A percentile compares a stretch with the other conserved stretches of the same genome.
These are phyloP conservation scores for Nannizziopsis arthrosporioides DNA, from an alignment of 2,329 filamentous ascomycete species.

Conservation along the genomic window DNA sequence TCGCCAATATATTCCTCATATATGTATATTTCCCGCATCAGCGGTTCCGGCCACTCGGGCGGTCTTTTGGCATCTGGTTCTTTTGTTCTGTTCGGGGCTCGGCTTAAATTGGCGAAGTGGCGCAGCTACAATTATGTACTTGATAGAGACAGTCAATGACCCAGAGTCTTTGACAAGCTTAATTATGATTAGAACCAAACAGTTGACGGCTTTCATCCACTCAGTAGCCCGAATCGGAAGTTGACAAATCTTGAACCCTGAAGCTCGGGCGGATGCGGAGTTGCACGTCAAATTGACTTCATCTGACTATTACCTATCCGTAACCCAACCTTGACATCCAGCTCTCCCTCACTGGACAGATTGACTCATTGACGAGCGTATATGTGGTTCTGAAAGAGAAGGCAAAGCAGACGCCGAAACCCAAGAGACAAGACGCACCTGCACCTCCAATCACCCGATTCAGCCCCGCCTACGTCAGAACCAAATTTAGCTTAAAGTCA, in stretches of 20 bases:
- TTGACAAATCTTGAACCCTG: neutral
- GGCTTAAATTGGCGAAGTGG: conserved; percentile 4
- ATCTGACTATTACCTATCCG: conserved; percentile 1
- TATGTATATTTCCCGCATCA: conserved; percentile 5
- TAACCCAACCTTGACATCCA: neutral
- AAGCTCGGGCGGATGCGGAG: conserved; percentile 2
- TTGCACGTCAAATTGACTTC: conserved; percentile 10
- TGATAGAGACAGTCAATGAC: neutral
- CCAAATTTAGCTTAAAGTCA: conserved; percentile 9
- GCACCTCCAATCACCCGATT: neutral
- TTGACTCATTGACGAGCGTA: neutral
- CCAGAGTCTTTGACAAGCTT: too few relatives aligned
- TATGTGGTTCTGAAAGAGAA: too few relatives aligned
- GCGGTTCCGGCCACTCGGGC: neutral
- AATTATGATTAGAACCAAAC: too few relatives aligned
- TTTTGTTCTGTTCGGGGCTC: neutral
- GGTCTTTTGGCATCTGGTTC: neutral
- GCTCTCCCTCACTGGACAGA: neutral
- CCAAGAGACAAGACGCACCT: neutral
- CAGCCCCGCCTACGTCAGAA: conserved; percentile 15
- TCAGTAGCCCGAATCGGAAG: too few relatives aligned
- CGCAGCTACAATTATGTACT: neutral
- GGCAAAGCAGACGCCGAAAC: neutral
- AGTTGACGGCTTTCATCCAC: too few relatives aligned
- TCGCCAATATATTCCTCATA: neutral